Conservation (phyloP, 2,329 filamentous ascomycete genomes). For the Trichophyton verrucosum region DNA sequence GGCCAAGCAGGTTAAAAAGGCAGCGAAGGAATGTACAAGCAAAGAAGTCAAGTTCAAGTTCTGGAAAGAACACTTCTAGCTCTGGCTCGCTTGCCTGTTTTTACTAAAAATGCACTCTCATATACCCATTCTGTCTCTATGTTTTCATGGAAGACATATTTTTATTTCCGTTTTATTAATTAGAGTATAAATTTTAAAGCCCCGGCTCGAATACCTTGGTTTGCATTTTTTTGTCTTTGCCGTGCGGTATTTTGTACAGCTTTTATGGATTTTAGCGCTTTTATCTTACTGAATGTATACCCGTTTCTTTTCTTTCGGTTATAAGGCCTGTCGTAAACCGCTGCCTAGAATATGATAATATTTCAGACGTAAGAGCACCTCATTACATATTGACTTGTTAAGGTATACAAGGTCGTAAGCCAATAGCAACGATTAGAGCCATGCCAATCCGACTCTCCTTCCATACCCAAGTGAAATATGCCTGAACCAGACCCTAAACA, state of each 20-base stretch:
- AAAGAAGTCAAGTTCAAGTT: conserved; percentile 86
- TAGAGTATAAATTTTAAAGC: not conserved
- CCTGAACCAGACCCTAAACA: not conserved
- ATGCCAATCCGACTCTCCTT: not conserved
- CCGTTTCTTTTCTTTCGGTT: not conserved
- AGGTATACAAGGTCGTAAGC: not conserved
- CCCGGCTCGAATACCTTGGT: not conserved
- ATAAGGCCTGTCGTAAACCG: not conserved
- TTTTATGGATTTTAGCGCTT: not conserved
- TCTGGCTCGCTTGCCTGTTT: not conserved
- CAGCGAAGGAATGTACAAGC: conserved; percentile 59
- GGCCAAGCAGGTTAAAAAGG: conserved; percentile 73
- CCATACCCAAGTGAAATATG: too few relatives aligned
- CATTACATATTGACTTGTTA: too few relatives aligned
- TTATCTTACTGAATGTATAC: not conserved
- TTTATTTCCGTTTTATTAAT: not conserved
- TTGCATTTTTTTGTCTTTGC: not conserved
- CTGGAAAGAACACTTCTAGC: conserved; percentile 80
- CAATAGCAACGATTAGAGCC: not conserved
- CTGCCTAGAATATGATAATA: not conserved
- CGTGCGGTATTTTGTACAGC: not conserved
- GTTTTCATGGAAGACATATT: not conserved
- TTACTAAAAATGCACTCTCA: not conserved
- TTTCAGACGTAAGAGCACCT: not conserved
- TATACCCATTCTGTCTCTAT: not conserved